Evolutionary conservation across 441 rosid species (phyloP).

Genomic region (Aquilaria agallochum): DNA sequence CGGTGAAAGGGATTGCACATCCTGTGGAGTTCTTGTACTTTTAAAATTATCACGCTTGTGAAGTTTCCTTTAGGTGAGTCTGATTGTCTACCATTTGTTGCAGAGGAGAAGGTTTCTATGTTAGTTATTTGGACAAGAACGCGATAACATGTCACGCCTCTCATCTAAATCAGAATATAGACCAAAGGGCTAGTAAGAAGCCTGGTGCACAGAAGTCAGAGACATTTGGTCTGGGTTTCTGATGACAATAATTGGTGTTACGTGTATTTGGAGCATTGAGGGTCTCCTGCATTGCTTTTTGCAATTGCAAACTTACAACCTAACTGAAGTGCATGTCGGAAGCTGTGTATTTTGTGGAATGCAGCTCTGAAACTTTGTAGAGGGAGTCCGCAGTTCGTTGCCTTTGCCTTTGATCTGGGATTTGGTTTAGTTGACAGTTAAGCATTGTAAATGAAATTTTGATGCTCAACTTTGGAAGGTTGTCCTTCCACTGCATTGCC

Average conservation of each 20-base stretch:
- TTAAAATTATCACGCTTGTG: too few species aligned
- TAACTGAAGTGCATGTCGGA: constrained; percentile 12
- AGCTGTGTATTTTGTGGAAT: constrained; percentile 8
- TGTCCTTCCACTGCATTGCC: not conserved
- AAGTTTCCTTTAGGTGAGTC: too few species aligned
- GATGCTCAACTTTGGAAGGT: constrained; percentile 3
- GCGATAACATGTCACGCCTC: too few species aligned
- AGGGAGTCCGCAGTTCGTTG: constrained; percentile 5
- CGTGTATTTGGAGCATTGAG: constrained; percentile 1
- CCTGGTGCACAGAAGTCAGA: too few species aligned
- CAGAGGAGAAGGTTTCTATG: constrained; percentile 62
- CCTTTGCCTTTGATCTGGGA: too few species aligned
- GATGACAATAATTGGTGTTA: too few species aligned
- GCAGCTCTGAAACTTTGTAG: constrained; percentile 16
- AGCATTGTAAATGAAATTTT: constrained; percentile 1
- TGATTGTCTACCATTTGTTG: constrained; percentile 9
- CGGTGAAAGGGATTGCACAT: too few species aligned
- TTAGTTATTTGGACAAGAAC: constrained; percentile 20
- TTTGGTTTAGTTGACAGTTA: too few species aligned
- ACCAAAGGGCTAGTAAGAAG: too few species aligned
- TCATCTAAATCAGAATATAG: too few species aligned
- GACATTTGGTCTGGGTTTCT: too few species aligned
- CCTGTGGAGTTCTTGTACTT: too few species aligned
- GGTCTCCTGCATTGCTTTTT: not conserved
- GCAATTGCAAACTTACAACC: constrained; percentile 1